A percentile compares a stretch with the other conserved stretches of the same genome.
These are phyloP conservation scores for Penicillium sp. DNA, from an alignment of 2,329 filamentous ascomycete genomes.

Conservation along the genomic window DNA sequence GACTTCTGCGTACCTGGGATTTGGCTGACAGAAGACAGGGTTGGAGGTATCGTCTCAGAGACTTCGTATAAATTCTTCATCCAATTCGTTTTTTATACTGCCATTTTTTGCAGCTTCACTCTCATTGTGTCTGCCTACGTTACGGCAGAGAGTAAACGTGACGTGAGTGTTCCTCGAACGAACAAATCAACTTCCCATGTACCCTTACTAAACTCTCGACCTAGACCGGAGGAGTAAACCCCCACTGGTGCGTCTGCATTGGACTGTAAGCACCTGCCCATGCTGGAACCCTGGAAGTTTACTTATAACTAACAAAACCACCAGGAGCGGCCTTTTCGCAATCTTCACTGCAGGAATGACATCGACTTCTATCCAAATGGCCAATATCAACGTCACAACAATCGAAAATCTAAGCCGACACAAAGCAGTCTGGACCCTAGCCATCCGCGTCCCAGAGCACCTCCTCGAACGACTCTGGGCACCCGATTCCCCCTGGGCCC, in stretches of 20 bases:
- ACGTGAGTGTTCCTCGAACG: slow-evolving; percentile 34
- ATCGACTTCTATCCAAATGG: slow-evolving; percentile 65
- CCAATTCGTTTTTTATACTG: slow-evolving; percentile 75
- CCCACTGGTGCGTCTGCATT: slow-evolving; percentile 63
- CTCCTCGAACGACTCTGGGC: slow-evolving; percentile 32
- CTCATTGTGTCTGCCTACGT: slow-evolving; percentile 64
- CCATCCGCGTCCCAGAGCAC: slow-evolving; percentile 62
- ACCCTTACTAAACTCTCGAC: slow-evolving; percentile 14
- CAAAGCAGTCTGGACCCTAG: slow-evolving; percentile 65
- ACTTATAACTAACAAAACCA: slow-evolving; percentile 13
- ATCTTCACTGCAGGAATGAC: slow-evolving; percentile 80
- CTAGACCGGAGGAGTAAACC: slow-evolving; percentile 47
- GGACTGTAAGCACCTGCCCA: slow-evolving; percentile 50
- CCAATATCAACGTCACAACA: slow-evolving; percentile 72
- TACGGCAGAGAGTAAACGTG: slow-evolving; percentile 52
- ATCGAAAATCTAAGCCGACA: slow-evolving; percentile 69
- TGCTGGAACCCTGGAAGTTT: not conserved
- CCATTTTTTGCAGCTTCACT: slow-evolving; percentile 62
- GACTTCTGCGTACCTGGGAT: not conserved
- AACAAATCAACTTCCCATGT: not conserved
- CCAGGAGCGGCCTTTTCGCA: slow-evolving; percentile 63
- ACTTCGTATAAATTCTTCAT: slow-evolving; percentile 87
- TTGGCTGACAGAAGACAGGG: slow-evolving; percentile 49
- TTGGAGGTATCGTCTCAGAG: slow-evolving; percentile 88
- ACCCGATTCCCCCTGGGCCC: slow-evolving; percentile 36